These are phyloP conservation scores for Saturnispora bothae DNA, from an alignment of 805 yeast species.

Conservation along the genomic window DNA sequence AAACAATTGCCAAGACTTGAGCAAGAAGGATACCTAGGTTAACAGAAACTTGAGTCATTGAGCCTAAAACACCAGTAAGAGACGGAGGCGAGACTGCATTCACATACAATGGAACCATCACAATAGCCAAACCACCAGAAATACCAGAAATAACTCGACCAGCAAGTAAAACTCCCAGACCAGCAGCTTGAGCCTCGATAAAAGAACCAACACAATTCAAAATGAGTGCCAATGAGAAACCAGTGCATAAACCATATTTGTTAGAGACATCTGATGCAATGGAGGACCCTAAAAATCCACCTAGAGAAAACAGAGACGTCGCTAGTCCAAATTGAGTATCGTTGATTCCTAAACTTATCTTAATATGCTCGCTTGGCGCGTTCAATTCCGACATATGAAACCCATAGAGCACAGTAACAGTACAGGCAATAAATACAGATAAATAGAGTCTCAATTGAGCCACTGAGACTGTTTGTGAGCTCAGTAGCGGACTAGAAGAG, in stretches of 20 bases:
- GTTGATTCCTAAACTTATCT: slow-evolving; percentile 12
- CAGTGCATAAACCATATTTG: slow-evolving; percentile 47
- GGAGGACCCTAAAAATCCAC: slow-evolving; percentile 71
- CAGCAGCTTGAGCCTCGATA: slow-evolving; percentile 41
- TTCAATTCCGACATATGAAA: slow-evolving; percentile 92
- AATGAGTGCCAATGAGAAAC: slow-evolving; percentile 41
- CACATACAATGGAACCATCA: slow-evolving; percentile 72
- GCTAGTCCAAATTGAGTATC: slow-evolving; percentile 56
- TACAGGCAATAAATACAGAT: slow-evolving; percentile 32
- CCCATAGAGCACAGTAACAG: slow-evolving; percentile 84
- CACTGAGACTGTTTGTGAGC: neutral
- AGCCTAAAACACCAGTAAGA: slow-evolving; percentile 69
- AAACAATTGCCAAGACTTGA: slow-evolving; percentile 57
- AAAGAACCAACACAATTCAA: slow-evolving; percentile 53
- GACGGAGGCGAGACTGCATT: slow-evolving; percentile 68
- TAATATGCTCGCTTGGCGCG: slow-evolving; percentile 66
- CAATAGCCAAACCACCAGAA: slow-evolving; percentile 83
- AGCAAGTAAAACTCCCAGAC: slow-evolving; percentile 33
- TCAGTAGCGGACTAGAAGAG: too few species aligned
- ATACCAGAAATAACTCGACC: slow-evolving; percentile 78
- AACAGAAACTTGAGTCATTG: slow-evolving; percentile 80
- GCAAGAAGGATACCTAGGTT: slow-evolving; percentile 78
- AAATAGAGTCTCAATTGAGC: neutral
- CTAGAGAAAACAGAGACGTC: slow-evolving; percentile 72
- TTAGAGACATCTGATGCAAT: slow-evolving; percentile 59